phyloP scores from a whole-genome alignment of 2,329 filamentous ascomycete species.

The Clarireedia monteithiana region DNA sequence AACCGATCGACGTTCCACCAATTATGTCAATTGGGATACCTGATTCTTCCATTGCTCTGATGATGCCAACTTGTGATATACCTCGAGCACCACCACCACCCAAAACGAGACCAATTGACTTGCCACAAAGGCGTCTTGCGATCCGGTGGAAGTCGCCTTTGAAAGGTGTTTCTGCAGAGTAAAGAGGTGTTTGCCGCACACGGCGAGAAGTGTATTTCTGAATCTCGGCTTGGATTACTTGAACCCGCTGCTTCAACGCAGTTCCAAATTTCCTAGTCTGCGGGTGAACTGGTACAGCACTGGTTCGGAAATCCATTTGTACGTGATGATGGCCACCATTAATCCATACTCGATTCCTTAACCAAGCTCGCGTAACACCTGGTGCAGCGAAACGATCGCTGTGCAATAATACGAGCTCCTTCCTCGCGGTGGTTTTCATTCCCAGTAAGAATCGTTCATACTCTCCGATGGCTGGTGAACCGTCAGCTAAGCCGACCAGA shows the following conservation, averaged over 20 bases:
- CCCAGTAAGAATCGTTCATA: slow-evolving; percentile 94
- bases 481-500: slow-evolving; percentile 83
- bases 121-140: slow-evolving; percentile 82
- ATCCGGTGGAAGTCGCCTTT: slow-evolving; percentile 96
- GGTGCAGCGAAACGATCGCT: slow-evolving; percentile 79
- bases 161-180: slow-evolving; percentile 84
- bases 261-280: slow-evolving; percentile 73
- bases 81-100: slow-evolving; percentile 90
- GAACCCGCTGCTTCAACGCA: slow-evolving; percentile 83
- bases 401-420: slow-evolving; percentile 85
- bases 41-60: slow-evolving; percentile 89
- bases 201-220: slow-evolving; percentile 96
- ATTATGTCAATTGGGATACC: slow-evolving; percentile 94
- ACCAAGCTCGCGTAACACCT: slow-evolving; percentile 80
- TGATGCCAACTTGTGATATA: slow-evolving; percentile 88
- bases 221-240: slow-evolving; percentile 92
- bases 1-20: slow-evolving; percentile 91
- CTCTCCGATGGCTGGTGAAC: slow-evolving; percentile 84
- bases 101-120: slow-evolving; percentile 87
- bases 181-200: slow-evolving; percentile 80
- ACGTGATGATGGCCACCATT: slow-evolving; percentile 97
- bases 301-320: slow-evolving; percentile 82
- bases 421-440: slow-evolving; percentile 93
- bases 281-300: slow-evolving; percentile 67
- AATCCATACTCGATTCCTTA: slow-evolving; percentile 92